Evolutionary conservation across 2,329 filamentous ascomycete species (phyloP).

Genomic region (Penicillium occitanis): DNA sequence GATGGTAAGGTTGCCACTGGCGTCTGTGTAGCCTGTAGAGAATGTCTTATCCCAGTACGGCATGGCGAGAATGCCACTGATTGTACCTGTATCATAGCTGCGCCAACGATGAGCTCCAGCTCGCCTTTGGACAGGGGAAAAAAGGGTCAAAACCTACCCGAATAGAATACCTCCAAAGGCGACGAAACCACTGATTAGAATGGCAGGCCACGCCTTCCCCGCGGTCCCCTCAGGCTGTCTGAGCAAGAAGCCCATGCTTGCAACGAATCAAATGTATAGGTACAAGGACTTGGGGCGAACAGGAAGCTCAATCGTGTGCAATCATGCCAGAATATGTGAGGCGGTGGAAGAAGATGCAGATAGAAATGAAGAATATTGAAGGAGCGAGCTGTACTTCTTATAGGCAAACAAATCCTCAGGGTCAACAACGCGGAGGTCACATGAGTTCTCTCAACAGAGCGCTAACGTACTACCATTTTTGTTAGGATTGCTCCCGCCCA

Average conservation of each 20-base stretch:
- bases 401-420: neutral
- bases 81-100: constrained; percentile 20
- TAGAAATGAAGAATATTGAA: neutral
- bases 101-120: neutral
- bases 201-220: constrained; percentile 17
- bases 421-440: too few relatives aligned
- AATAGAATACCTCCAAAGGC: constrained; percentile 16
- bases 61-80: constrained; percentile 14
- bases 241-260: constrained; percentile 3
- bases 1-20: constrained; percentile 37
- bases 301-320: neutral
- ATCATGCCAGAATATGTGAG: neutral
- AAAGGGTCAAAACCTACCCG: constrained; percentile 1
- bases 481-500: too few relatives aligned
- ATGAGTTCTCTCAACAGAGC: too few relatives aligned
- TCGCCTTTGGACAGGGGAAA: neutral
- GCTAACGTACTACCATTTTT: too few relatives aligned
- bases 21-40: constrained; percentile 20
- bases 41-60: constrained; percentile 2
- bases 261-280: neutral
- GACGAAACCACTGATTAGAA: constrained; percentile 9
- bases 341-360: neutral
- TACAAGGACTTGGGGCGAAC: neutral
- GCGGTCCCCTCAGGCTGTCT: constrained; percentile 10
- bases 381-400: neutral